These are phyloP conservation scores for Lepidium didymum DNA, from an alignment of 345 rosid species.

Conservation along the genomic window DNA sequence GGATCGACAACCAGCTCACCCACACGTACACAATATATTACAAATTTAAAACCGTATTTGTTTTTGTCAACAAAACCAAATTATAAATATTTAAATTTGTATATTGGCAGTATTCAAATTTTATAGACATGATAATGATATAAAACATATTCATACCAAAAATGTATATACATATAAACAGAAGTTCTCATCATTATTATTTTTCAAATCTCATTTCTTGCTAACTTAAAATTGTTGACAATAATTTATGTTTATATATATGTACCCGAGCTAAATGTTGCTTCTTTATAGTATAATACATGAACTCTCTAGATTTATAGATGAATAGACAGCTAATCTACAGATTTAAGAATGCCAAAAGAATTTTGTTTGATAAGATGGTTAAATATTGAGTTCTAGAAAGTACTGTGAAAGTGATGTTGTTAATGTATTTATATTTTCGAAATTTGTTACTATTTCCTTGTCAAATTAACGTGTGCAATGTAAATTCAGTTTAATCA, in stretches of 20 bases:
- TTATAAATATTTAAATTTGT: background rate
- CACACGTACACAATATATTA: background rate
- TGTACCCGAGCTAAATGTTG: background rate
- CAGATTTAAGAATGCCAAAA: background rate
- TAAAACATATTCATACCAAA: background rate
- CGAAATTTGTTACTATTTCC: background rate
- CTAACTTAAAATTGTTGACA: background rate
- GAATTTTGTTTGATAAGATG: background rate
- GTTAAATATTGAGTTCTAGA: background rate
- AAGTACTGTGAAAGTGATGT: background rate
- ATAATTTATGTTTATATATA: background rate
- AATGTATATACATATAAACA: background rate
- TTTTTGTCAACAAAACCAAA: background rate
- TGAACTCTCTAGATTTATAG: background rate
- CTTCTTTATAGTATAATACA: background rate
- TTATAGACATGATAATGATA: background rate
- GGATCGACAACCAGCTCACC: background rate
- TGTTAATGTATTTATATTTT: background rate
- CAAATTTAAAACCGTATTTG: background rate
- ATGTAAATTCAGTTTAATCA: background rate
- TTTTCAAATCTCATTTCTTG: background rate
- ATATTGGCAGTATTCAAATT: background rate
- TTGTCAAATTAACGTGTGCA: background rate
- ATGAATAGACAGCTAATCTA: background rate
- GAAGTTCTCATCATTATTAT: background rate